These are phyloP conservation scores for Suillus occidentalis DNA, from an alignment of 768 basidiomycete genomes.

Conservation along the genomic window DNA sequence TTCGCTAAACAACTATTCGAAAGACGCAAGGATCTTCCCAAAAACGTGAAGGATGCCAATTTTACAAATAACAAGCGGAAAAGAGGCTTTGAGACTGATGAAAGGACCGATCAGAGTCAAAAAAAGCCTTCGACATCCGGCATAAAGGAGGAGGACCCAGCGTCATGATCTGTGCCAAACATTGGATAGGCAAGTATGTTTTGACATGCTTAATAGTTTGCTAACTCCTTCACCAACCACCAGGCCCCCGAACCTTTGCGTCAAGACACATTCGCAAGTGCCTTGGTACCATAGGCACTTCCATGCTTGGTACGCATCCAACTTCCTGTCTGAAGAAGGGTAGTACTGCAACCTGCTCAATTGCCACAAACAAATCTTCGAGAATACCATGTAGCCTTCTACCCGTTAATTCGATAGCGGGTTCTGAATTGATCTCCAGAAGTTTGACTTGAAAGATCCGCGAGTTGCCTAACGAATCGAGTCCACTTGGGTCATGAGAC, in stretches of 20 bases:
- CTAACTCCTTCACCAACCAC: slow-evolving; percentile 8
- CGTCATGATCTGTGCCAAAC: neutral
- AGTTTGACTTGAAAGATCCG: slow-evolving; percentile 61
- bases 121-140: neutral
- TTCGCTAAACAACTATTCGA: slow-evolving; percentile 17
- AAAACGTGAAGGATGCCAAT: neutral
- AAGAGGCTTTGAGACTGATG: neutral
- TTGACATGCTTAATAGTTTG: neutral
- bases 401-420: slow-evolving; percentile 93
- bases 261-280: slow-evolving; percentile 71
- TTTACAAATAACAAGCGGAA: neutral
- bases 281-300: slow-evolving; percentile 48
- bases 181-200: neutral
- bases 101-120: too few species aligned
- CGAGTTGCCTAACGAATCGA: slow-evolving; percentile 2
- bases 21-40: neutral
- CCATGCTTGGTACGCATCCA: slow-evolving; percentile 2
- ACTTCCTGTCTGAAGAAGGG: slow-evolving; percentile 47
- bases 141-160: neutral
- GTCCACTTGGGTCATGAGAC: slow-evolving; percentile 36
- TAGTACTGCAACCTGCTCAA: slow-evolving; percentile 64
- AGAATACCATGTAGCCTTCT: slow-evolving; percentile 78
- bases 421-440: slow-evolving; percentile 92
- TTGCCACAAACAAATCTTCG: slow-evolving; percentile 74
- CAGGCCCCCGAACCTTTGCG: slow-evolving; percentile 42